A percentile compares a stretch with the other conserved stretches of the same genome.
phyloP scores from a whole-genome alignment of 2,329 filamentous ascomycete genomes.

The Curvularia sp. region DNA sequence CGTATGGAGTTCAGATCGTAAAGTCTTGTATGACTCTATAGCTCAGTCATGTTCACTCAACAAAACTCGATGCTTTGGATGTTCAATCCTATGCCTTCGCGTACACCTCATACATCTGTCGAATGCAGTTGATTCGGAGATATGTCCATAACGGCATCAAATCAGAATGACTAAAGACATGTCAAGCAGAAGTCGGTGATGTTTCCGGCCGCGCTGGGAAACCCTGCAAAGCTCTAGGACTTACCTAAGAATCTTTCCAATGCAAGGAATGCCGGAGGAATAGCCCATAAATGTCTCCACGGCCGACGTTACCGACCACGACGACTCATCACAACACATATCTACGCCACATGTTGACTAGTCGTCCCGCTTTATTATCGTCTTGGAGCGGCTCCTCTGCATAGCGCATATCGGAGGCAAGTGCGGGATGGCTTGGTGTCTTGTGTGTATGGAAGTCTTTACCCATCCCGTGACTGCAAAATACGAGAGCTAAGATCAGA shows the following conservation, averaged over 20 bases:
- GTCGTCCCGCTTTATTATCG: slow-evolving; percentile 8
- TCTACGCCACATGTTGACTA: neutral
- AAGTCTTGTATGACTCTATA: neutral
- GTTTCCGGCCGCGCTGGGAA: slow-evolving; percentile 6
- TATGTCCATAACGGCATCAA: neutral
- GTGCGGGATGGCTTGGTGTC: neutral
- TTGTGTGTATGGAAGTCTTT: neutral
- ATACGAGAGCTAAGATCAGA: neutral
- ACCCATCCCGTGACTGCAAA: slow-evolving; percentile 1
- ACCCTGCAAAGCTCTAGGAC: neutral
- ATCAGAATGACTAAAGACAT: neutral
- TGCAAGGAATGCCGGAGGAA: slow-evolving; percentile 4
- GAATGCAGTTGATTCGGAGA: neutral
- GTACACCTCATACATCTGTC: neutral
- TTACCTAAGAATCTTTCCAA: slow-evolving; percentile 1
- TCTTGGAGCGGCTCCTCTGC: slow-evolving; percentile 2
- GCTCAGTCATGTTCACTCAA: neutral
- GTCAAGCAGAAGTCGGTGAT: neutral
- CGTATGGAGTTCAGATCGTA: neutral
- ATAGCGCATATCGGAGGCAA: neutral
- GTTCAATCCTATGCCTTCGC: neutral
- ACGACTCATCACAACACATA: neutral
- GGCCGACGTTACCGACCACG: slow-evolving; percentile 5
- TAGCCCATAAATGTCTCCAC: neutral
- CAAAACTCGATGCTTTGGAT: neutral